These are phyloP conservation scores for Zymoseptoria pseudotritici DNA, from an alignment of 2,329 filamentous ascomycete species.

Conservation along the genomic window DNA sequence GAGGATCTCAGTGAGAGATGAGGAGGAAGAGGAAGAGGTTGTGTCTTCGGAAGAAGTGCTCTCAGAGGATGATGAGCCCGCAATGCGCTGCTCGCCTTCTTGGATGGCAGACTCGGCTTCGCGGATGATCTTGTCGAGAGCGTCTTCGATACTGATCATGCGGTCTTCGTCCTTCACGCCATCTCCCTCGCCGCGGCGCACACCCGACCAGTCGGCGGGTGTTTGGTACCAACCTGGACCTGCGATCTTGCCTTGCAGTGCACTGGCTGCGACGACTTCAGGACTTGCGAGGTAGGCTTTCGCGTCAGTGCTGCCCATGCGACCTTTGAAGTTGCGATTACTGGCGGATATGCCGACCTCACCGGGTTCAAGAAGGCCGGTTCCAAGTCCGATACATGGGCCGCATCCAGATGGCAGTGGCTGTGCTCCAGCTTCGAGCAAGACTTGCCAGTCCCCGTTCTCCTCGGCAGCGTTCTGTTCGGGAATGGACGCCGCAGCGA, in stretches of 20 bases:
- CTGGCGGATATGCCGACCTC: slow-evolving; percentile 77
- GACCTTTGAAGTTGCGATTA: slow-evolving; percentile 87
- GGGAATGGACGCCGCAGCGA: slow-evolving; percentile 72
- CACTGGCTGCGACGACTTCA: slow-evolving; percentile 86
- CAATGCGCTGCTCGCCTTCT: slow-evolving; percentile 44
- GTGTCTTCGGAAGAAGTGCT: slow-evolving; percentile 25
- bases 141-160: slow-evolving; percentile 60
- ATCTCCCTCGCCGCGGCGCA: slow-evolving; percentile 64
- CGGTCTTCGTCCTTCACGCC: slow-evolving; percentile 57
- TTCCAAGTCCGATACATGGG: slow-evolving; percentile 78
- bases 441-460: slow-evolving; percentile 74
- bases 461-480: slow-evolving; percentile 75
- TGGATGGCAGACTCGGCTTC: slow-evolving; percentile 59
- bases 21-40: slow-evolving; percentile 15
- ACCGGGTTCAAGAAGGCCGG: slow-evolving; percentile 71
- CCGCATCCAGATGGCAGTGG: slow-evolving; percentile 67
- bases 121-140: slow-evolving; percentile 62
- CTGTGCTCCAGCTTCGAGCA: slow-evolving; percentile 72
- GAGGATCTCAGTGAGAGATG: slow-evolving; percentile 59
- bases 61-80: slow-evolving; percentile 21
- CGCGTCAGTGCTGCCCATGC: slow-evolving; percentile 74
- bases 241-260: slow-evolving; percentile 62
- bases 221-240: slow-evolving; percentile 73
- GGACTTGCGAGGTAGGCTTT: slow-evolving; percentile 83
- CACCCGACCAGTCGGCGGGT: slow-evolving; percentile 60